Evolutionary conservation across 73 alveolate genomes (phyloP).

Genomic region (Diophrys appendiculata): DNA sequence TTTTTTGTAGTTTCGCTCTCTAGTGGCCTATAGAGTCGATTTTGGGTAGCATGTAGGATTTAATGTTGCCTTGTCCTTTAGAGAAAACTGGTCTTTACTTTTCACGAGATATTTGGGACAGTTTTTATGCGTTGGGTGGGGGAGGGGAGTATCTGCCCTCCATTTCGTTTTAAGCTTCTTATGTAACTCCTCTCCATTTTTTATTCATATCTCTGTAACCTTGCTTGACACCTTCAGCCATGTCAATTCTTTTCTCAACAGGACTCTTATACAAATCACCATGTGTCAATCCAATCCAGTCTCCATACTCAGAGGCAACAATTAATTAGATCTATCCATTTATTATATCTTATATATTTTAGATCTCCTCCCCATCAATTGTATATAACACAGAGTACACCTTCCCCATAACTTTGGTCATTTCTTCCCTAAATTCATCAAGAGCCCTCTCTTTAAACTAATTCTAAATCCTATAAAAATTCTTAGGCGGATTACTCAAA

Average conservation of each 20-base stretch:
- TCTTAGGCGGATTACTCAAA: not conserved
- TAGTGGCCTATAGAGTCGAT: too few relatives aligned
- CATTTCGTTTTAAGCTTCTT: too few relatives aligned
- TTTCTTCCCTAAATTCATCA: not conserved
- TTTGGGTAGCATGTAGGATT: too few relatives aligned
- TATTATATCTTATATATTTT: not conserved
- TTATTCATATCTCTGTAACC: not conserved
- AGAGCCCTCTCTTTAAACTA: not conserved
- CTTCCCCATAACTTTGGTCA: not conserved
- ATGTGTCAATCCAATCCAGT: not conserved
- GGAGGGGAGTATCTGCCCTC: too few relatives aligned
- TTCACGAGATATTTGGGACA: too few relatives aligned
- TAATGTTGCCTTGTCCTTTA: too few relatives aligned
- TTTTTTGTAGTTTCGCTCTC: too few relatives aligned
- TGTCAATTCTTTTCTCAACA: slow-evolving; percentile 5
- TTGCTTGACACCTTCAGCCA: slow-evolving; percentile 6
- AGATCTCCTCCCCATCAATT: not conserved
- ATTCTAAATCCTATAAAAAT: not conserved
- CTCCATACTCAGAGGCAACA: not conserved
- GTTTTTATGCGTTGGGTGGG: too few relatives aligned
- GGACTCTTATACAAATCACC: not conserved
- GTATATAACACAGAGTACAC: not conserved
- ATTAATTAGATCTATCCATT: not conserved
- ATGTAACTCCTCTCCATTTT: slow-evolving; percentile 46
- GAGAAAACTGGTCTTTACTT: too few relatives aligned